Evolutionary conservation across 2,329 filamentous ascomycete genomes (phyloP).

Genomic region (Pseudogymnoascus sp.): DNA sequence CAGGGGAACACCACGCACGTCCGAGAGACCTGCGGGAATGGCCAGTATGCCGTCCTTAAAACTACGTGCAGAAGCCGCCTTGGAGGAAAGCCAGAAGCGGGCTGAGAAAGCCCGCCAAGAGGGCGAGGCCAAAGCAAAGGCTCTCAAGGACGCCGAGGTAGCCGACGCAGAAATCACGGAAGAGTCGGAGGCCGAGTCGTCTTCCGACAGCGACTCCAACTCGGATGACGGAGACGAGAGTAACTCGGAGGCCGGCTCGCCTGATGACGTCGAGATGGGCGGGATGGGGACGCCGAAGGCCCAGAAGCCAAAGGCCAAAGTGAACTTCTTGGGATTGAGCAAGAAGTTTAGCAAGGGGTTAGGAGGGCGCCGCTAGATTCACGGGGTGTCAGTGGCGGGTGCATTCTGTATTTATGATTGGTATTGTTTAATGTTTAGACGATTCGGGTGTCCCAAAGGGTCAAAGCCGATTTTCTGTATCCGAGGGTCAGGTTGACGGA

Average conservation of each 20-base stretch:
- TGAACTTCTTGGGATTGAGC: neutral
- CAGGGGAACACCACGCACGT: neutral
- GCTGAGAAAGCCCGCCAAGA: neutral
- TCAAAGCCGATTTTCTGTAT: neutral
- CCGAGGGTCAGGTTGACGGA: neutral
- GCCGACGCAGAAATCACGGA: neutral
- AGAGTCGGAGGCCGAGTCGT: neutral
- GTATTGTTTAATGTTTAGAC: neutral
- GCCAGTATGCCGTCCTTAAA: neutral
- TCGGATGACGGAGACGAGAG: slow-evolving; percentile 5
- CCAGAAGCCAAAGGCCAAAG: slow-evolving; percentile 6
- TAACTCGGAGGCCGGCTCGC: neutral
- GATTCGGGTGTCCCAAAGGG: neutral
- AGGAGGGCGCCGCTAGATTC: neutral
- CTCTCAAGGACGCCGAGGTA: neutral
- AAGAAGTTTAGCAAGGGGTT: slow-evolving; percentile 3
- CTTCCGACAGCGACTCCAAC: neutral
- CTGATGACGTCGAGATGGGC: neutral
- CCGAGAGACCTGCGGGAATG: neutral
- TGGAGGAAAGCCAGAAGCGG: neutral
- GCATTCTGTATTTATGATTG: neutral
- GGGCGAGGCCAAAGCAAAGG: neutral
- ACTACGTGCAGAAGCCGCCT: neutral
- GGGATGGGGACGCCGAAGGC: neutral
- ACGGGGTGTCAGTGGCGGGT: neutral